phyloP scores from a whole-genome alignment of 1,139 yeast species.

The Groenewaldozyma sp. region DNA sequence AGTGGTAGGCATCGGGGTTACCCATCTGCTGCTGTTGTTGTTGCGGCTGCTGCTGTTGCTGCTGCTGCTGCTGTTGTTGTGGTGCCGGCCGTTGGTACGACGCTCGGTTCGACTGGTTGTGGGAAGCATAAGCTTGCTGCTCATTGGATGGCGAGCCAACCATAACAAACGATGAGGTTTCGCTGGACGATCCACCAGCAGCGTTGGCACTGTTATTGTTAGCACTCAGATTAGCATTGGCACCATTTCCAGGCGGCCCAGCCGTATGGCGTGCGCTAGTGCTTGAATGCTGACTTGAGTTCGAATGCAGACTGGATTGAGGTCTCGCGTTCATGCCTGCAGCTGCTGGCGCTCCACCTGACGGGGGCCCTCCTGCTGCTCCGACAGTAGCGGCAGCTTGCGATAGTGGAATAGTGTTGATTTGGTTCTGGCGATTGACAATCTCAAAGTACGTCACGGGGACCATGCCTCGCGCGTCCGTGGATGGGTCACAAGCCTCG shows the following conservation, averaged over 20 bases:
- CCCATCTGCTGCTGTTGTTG: too few species aligned
- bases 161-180: constrained; percentile 2
- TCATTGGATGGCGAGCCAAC: constrained; percentile 1
- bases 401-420: constrained; percentile 29
- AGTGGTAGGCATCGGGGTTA: not conserved
- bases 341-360: too few species aligned
- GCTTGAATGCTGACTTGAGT: too few species aligned
- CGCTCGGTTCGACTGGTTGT: not conserved
- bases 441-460: constrained; percentile 80
- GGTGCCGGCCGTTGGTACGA: too few species aligned
- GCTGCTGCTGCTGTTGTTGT: not conserved
- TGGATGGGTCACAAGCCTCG: constrained; percentile 82
- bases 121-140: not conserved
- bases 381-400: not conserved
- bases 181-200: not conserved
- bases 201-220: not conserved
- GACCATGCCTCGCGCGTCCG: constrained; percentile 72
- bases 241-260: not conserved
- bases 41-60: constrained; percentile 5
- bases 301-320: not conserved
- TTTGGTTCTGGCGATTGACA: constrained; percentile 46
- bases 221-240: not conserved
- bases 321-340: constrained; percentile 2
- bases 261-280: too few species aligned
- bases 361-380: not conserved